phyloP scores from a whole-genome alignment of 176 grass and related monocot genomes.

The Elymus sibiricus region DNA sequence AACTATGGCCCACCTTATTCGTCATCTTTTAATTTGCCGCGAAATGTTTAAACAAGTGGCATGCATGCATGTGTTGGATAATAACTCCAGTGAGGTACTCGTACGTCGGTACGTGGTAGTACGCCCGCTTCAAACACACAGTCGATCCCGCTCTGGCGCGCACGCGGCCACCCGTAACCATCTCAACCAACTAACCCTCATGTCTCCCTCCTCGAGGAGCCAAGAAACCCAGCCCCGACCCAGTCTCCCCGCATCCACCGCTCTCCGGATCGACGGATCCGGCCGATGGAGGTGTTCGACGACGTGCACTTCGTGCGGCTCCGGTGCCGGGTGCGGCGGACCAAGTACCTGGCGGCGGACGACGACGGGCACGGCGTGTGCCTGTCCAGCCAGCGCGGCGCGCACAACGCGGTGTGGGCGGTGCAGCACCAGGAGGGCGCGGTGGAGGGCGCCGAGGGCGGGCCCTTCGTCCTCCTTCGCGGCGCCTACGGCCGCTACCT shows the following conservation, averaged over 20 bases:
- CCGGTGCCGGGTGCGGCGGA: slow-evolving; percentile 2
- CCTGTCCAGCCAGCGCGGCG: slow-evolving; percentile 21
- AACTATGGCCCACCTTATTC: background rate
- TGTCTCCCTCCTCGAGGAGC: background rate
- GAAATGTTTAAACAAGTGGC: background rate
- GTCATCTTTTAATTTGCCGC: background rate
- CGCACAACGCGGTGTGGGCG: slow-evolving; percentile 45
- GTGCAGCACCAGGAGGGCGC: slow-evolving; percentile 8
- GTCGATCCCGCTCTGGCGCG: background rate
- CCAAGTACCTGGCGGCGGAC: slow-evolving; percentile 34
- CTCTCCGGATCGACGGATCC: background rate
- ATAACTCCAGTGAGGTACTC: background rate
- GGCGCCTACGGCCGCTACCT: slow-evolving; percentile 48
- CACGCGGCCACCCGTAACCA: background rate
- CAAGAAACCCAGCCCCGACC: background rate
- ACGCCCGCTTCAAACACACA: background rate
- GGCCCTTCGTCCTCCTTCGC: slow-evolving; percentile 27
- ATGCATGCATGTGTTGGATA: background rate
- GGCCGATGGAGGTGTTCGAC: slow-evolving; percentile 38
- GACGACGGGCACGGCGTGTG: slow-evolving; percentile 15
- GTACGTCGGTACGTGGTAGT: background rate
- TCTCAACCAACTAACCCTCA: background rate
- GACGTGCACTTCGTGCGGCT: slow-evolving; percentile 38
- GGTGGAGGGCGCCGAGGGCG: slow-evolving; percentile 6
- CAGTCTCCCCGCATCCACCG: background rate